phyloP scores from a whole-genome alignment of 805 yeast genomes.

The Schizosaccharomyces lindneri region DNA sequence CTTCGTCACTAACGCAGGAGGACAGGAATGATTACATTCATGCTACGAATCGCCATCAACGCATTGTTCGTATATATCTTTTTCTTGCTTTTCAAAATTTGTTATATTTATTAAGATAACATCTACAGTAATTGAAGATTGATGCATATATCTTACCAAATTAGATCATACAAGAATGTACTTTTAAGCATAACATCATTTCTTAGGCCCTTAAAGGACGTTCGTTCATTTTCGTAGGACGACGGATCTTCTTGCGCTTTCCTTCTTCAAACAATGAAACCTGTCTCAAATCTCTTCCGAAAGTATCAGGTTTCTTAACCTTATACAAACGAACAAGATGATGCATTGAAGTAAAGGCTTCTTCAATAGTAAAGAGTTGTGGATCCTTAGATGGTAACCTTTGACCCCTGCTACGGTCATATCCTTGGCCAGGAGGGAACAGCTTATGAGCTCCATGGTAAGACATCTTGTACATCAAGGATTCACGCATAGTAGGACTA shows the following conservation, averaged over 20 bases:
- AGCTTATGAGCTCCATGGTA: slow-evolving; percentile 65
- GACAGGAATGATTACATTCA: no score
- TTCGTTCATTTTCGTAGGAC: background rate
- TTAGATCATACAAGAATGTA: background rate
- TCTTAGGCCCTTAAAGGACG: background rate
- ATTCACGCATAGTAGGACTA: slow-evolving; percentile 61
- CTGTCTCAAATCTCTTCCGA: slow-evolving; percentile 39
- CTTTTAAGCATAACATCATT: background rate
- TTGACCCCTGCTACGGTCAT: background rate
- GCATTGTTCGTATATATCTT: no score
- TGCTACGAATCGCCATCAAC: no score
- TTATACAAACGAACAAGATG: slow-evolving; percentile 91
- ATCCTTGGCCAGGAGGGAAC: slow-evolving; percentile 23
- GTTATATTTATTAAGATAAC: no score
- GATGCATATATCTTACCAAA: background rate
- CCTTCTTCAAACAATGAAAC: slow-evolving; percentile 8
- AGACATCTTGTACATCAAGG: slow-evolving; percentile 84
- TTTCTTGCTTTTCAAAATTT: no score
- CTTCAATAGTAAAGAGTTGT: slow-evolving; percentile 57
- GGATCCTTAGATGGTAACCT: slow-evolving; percentile 9
- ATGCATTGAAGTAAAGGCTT: slow-evolving; percentile 83
- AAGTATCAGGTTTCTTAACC: slow-evolving; percentile 64
- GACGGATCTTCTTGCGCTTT: slow-evolving; percentile 1
- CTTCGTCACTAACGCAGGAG: background rate
- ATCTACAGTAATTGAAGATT: no score